Evolutionary conservation across 2,329 filamentous ascomycete genomes (phyloP), one percentile per base, ranked within the genome.

Genomic region (Trichoderma sp.): DNA sequence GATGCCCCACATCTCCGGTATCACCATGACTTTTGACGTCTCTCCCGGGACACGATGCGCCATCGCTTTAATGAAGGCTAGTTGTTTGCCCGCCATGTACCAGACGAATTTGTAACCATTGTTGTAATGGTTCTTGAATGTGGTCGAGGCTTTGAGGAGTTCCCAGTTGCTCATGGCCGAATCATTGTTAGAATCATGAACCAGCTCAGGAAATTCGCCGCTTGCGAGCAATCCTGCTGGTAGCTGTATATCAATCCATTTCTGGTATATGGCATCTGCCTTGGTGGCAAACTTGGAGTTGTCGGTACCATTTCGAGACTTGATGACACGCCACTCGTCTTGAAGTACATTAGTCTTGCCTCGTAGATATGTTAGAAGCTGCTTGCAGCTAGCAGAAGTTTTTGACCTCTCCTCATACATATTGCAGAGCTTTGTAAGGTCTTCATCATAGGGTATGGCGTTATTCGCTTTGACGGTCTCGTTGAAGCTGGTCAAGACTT

Each of bases 111-210:
- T 74, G 0, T 77, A 71, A 0, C 65, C 72, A 0, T 4, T 71
- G 0, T 72, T 65, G 73, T 82, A 80, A 43, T 78, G 81, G n/a
- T 79, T 53, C 55, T 82, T 82, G 76, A 87, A 88, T 4, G 82
- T 78, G 4, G 79, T 79, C 1, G 86, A 87, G 0, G 87, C 87
- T 71, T 87, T 86, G 17, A 88, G 77, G 3, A 87, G 76, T 3
- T 82, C 80, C 86, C 86, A 89, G 4, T 74, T 76, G 30, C 81
- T 83, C 12, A 81, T 78, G 1, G 75, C 55, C 0, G 73, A 69
- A 17, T 79, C 73, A 4, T 72, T 65, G 12, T 71, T 75, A 75
- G 75, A 78, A 2, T 30, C 9, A 9, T 78, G 76, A 6, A 85
- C 73, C 3, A 79, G 77, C 0, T 68, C 68, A 9, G 71, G 73